Evolutionary conservation across 352 stramenopile genomes (phyloP), one percentile per base, ranked within the genome.

Genomic region (Globisporangium alternatum): DNA sequence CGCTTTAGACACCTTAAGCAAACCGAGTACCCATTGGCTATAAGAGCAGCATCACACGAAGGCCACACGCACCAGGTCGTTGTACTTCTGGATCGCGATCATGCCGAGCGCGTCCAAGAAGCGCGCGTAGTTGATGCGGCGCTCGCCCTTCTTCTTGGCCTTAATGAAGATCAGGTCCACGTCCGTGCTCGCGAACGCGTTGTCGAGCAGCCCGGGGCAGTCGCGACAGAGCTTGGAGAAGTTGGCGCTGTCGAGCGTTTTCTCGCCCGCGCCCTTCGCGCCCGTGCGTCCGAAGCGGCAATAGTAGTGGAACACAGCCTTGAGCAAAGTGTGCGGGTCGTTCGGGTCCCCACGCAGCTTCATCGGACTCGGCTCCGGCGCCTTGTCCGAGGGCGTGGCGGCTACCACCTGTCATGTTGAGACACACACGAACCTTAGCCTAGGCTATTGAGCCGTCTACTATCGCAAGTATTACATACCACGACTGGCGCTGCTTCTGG

Each of bases 121-220:
- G 25, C 86, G 82, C 55, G 80, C 72, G 71, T 94, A 96, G 54
- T 86, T 92, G 55, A 96, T 88, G 10, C 84, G 80, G 5, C 88
- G 78, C 66, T 95, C 81, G 28, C 83, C 81, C 51, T 95, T 96
- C 69, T 90, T 89, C 73, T 95, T 95, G 44, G 77, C 71, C 55
- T 93, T 95, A 62, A 91, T 76, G 54, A 96, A 96, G 53, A 95
- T 95, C 13, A 96, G 65, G 63, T 96, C 88, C 22, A 96, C 83
- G 63, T 96, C 88, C 8, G 81, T 91, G 22, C 75, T 81, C 22
- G 76, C 76, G 53, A 96, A 91, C 17, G 53, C 63, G 6, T 66
- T 43, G 47, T 83, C 71, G 5, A 96, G 55, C 56, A 95, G 62
- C 0, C 78, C 75, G 0, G 87, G 88, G 55, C 76, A 93, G 41